Conservation (phyloP, 768 basidiomycete species). For the Boletus bicolor region DNA sequence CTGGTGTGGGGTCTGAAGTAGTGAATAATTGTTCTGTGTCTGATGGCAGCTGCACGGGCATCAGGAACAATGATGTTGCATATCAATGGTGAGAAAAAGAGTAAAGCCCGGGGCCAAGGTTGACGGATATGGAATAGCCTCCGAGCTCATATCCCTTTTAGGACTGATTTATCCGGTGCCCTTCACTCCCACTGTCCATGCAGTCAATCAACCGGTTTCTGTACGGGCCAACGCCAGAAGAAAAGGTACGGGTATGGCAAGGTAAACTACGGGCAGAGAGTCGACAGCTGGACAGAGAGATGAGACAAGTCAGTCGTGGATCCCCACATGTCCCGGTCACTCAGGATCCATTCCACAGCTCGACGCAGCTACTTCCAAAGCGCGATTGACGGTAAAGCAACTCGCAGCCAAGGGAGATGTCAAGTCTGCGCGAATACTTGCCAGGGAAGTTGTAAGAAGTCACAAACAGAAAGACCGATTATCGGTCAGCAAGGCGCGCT, state of each 20-base stretch:
- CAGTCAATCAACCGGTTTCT: slow-evolving; percentile 89
- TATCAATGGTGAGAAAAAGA: too few relatives aligned
- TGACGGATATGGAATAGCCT: slow-evolving; percentile 9
- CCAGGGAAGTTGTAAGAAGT: slow-evolving; percentile 90
- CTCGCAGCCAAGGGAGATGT: slow-evolving; percentile 88
- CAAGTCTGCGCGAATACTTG: slow-evolving; percentile 89
- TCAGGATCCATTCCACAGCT: slow-evolving; percentile 47
- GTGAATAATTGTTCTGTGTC: too few relatives aligned
- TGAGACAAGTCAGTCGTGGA: slow-evolving; percentile 74
- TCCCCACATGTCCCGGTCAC: slow-evolving; percentile 11
- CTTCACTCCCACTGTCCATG: slow-evolving; percentile 42
- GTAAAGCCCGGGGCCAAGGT: not conserved
- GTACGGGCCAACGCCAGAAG: slow-evolving; percentile 96
- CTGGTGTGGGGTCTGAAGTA: not conserved
- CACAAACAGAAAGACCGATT: slow-evolving; percentile 92
- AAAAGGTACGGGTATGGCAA: slow-evolving; percentile 91
- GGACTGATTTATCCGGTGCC: slow-evolving; percentile 2
- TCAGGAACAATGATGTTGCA: not conserved
- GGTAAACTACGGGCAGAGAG: slow-evolving; percentile 77
- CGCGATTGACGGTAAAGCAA: slow-evolving; percentile 75
- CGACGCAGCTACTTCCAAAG: slow-evolving; percentile 79
- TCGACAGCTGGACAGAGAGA: slow-evolving; percentile 87
- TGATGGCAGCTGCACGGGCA: too few relatives aligned
- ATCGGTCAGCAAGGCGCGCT: slow-evolving; percentile 86
- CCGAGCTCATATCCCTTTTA: slow-evolving; percentile 7